phyloP scores from a whole-genome alignment of 148 eudicot genomes.

The Cornus suecica region DNA sequence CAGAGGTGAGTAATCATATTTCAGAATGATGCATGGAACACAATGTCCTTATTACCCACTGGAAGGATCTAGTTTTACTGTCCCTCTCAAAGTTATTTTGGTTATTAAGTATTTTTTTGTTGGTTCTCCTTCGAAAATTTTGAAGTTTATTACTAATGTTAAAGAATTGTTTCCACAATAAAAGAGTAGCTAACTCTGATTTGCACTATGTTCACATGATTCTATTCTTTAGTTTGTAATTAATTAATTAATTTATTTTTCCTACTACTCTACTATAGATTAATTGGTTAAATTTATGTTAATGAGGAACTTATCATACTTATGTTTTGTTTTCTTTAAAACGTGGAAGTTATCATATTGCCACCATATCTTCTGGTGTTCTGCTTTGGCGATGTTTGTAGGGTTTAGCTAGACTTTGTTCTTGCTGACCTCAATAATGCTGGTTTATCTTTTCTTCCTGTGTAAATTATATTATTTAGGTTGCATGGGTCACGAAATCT shows the following conservation, averaged over 20 bases:
- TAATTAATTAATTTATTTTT: no score
- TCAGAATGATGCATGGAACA: not conserved
- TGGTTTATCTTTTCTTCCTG: not conserved
- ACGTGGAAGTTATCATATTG: not conserved
- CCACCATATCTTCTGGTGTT: not conserved
- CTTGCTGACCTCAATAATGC: no score
- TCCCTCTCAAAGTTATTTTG: no score
- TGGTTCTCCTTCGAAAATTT: not conserved
- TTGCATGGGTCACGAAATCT: slow-evolving; percentile 98
- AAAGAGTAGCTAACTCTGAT: not conserved
- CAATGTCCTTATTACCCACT: no score
- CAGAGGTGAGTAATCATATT: slow-evolving; percentile 55
- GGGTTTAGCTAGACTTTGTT: not conserved
- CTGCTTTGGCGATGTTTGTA: not conserved
- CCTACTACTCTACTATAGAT: not conserved
- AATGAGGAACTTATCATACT: not conserved
- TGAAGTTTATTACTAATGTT: not conserved
- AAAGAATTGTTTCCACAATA: not conserved
- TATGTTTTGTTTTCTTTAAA: no score
- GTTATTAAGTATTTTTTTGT: no score
- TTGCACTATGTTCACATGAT: not conserved
- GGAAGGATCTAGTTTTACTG: no score
- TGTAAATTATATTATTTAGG: slow-evolving; percentile 34
- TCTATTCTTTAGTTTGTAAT: not conserved
- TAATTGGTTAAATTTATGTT: no score